phyloP scores from a whole-genome alignment of 331 rosid genomes.

The Quercus tomentella region DNA sequence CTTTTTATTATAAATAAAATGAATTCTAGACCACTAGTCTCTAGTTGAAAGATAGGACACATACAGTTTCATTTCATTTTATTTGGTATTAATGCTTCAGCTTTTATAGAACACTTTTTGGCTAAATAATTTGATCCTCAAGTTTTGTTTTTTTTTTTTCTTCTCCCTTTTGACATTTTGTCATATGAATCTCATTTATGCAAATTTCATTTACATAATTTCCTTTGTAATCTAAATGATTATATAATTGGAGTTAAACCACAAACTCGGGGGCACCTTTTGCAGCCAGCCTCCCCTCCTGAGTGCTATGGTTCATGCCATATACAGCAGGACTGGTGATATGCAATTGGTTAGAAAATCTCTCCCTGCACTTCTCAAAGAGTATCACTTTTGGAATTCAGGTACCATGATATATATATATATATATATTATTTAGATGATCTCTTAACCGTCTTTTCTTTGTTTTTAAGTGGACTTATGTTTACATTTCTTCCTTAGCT shows the following conservation, averaged over 20 bases:
- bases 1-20: background rate
- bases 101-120: background rate
- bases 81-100: background rate
- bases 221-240: background rate
- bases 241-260: conserved; percentile 39
- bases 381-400: conserved; percentile 65
- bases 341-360: conserved; percentile 52
- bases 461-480: background rate
- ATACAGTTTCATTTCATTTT: background rate
- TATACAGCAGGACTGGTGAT: conserved; percentile 60
- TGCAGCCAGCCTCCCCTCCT: conserved; percentile 96
- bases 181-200: background rate
- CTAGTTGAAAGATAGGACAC: background rate
- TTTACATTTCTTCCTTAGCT: background rate
- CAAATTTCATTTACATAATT: background rate
- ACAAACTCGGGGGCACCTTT: conserved; percentile 18
- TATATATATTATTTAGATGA: background rate
- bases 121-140: background rate
- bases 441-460: background rate
- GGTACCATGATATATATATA: conserved; percentile 20
- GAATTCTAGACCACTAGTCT: background rate
- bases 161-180: too few species aligned
- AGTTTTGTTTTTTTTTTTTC: background rate
- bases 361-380: conserved; percentile 74
- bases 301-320: conserved; percentile 82